These are phyloP conservation scores for Penicillium taxi DNA, from an alignment of 495 filamentous ascomycete genomes.

Conservation along the genomic window DNA sequence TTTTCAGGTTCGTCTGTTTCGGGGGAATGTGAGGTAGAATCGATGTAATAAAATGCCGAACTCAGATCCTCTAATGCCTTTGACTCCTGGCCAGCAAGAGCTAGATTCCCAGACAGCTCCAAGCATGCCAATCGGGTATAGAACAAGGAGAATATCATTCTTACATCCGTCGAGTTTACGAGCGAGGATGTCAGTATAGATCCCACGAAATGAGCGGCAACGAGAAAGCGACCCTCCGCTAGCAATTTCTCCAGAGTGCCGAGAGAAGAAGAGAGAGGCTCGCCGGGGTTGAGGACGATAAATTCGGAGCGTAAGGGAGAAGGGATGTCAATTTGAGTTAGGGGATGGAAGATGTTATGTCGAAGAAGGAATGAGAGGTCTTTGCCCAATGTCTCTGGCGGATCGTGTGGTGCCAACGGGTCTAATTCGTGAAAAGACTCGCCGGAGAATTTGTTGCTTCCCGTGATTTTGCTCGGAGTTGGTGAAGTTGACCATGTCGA, in stretches of 20 bases:
- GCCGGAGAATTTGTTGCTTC: conserved; percentile 18
- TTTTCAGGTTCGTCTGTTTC: conserved; percentile 30
- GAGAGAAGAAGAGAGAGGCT: conserved; percentile 30
- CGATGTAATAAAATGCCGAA: conserved; percentile 58
- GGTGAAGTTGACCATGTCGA: conserved; percentile 9
- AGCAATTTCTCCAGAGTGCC: conserved; percentile 59
- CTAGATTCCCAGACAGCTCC: conserved; percentile 58
- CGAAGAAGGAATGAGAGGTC: conserved; percentile 74
- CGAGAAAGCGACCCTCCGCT: conserved; percentile 59
- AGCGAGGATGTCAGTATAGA: conserved; percentile 38
- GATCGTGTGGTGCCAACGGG: conserved; percentile 27
- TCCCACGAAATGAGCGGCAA: conserved; percentile 40
- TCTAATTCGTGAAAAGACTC: conserved; percentile 28
- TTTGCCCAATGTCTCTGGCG: conserved; percentile 41
- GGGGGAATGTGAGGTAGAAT: conserved; percentile 13
- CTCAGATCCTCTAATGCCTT: conserved; percentile 76
- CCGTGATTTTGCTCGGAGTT: conserved; percentile 6
- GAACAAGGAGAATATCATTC: conserved; percentile 63
- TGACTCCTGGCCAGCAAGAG: conserved; percentile 77
- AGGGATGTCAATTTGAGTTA: conserved; percentile 58
- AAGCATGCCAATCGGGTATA: conserved; percentile 81
- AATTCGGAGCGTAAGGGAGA: conserved; percentile 50
- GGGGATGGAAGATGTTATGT: conserved; percentile 72
- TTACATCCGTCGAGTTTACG: conserved; percentile 48
- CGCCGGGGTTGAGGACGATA: conserved; percentile 27